These are phyloP conservation scores for Acacia concinna DNA, from an alignment of 331 rosid genomes.

Conservation along the genomic window DNA sequence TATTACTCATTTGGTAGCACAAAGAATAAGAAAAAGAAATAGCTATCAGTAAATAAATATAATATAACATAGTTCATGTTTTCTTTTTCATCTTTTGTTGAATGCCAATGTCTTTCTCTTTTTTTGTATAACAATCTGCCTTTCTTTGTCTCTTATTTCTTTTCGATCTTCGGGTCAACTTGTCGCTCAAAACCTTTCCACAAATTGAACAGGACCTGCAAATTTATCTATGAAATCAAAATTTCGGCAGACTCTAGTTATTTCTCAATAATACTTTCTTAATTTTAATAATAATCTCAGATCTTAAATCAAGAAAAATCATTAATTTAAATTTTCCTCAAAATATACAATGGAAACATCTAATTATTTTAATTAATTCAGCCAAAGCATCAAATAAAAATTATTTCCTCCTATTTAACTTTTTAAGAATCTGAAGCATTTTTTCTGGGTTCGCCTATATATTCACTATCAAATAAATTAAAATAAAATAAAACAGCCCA, in stretches of 20 bases:
- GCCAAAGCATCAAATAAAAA: background rate
- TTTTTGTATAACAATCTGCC: background rate
- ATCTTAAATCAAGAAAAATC: too few relatives aligned
- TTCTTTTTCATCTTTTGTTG: background rate
- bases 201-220: slow-evolving; percentile 9
- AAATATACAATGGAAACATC: background rate
- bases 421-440: background rate
- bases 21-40: background rate
- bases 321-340: background rate
- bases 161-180: too few relatives aligned
- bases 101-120: background rate
- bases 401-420: background rate
- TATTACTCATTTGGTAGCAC: background rate
- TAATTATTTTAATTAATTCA: background rate
- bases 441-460: background rate
- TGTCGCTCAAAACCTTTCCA: slow-evolving; percentile 12
- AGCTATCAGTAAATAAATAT: background rate
- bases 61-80: background rate
- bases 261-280: background rate
- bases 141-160: background rate
- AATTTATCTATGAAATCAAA: background rate
- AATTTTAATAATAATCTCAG: background rate
- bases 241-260: background rate
- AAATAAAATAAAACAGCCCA: background rate
- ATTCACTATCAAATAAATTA: background rate